Conservation (phyloP, 1,284 basidiomycete genomes). For the Trichosporon sp. region DNA sequence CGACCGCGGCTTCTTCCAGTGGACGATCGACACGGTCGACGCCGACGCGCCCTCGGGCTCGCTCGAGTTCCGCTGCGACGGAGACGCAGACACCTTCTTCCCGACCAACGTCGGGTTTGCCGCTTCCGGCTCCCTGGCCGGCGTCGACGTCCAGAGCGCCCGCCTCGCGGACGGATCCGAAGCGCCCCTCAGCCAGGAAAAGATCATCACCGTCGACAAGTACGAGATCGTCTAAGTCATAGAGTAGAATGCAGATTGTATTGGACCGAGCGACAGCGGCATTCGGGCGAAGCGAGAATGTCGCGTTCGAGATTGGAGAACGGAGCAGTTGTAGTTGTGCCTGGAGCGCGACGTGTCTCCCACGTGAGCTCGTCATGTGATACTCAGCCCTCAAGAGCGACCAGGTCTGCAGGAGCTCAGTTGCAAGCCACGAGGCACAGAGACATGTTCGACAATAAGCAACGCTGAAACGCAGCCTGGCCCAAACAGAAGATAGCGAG, state of each 20-base stretch:
- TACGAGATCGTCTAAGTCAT: slow-evolving; percentile 60
- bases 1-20: slow-evolving; percentile 80
- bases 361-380: background rate
- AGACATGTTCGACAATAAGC: no score
- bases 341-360: background rate
- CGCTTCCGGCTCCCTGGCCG: slow-evolving; percentile 73
- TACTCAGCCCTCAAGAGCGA: no score
- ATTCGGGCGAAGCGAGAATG: background rate
- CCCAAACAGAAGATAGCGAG: background rate
- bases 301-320: background rate
- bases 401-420: no score
- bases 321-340: no score
- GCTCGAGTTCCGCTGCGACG: slow-evolving; percentile 83
- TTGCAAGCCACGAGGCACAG: no score
- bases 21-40: slow-evolving; percentile 66
- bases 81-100: slow-evolving; percentile 87
- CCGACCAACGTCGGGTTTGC: slow-evolving; percentile 84
- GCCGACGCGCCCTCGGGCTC: slow-evolving; percentile 68
- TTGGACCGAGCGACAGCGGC: background rate
- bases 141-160: slow-evolving; percentile 65
- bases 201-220: slow-evolving; percentile 70
- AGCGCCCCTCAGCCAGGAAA: slow-evolving; percentile 75
- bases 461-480: background rate
- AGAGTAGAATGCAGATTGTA: slow-evolving; percentile 17
- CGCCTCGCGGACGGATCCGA: slow-evolving; percentile 63